Evolutionary conservation across 228 moss, liverwort and hornwort species (phyloP).

Genomic region (Sphagnum fallax): DNA sequence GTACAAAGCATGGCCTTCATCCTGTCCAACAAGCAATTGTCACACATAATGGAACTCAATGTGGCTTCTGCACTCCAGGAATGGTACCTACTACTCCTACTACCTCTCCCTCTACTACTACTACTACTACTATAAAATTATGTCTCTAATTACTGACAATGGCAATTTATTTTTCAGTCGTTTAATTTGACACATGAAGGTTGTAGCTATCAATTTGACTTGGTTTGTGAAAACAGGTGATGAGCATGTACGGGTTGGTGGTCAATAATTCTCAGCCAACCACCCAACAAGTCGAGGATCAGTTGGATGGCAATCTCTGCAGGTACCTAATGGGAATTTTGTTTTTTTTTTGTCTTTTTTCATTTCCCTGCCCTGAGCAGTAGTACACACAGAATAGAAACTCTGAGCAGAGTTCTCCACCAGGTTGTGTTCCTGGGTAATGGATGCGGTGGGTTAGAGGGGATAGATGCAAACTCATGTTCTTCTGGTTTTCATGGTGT

Average conservation of each 20-base stretch:
- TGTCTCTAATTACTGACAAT: too few relatives aligned
- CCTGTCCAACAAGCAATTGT: slow-evolving; percentile 59
- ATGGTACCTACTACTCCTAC: slow-evolving; percentile 18
- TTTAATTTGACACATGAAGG: too few relatives aligned
- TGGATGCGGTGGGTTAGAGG: too few relatives aligned
- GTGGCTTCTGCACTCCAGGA: slow-evolving; percentile 89
- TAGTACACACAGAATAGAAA: not conserved
- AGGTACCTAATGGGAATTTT: slow-evolving; percentile 20
- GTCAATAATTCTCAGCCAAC: slow-evolving; percentile 50
- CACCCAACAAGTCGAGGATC: slow-evolving; percentile 79
- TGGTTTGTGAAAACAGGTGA: slow-evolving; percentile 34
- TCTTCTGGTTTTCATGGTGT: too few relatives aligned
- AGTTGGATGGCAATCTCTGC: slow-evolving; percentile 86
- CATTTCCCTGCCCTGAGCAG: not conserved
- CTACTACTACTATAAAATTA: too few relatives aligned
- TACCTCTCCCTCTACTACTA: not conserved
- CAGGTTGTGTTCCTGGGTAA: not conserved
- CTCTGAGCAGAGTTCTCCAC: not conserved
- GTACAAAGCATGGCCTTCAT: slow-evolving; percentile 45
- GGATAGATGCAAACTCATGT: too few relatives aligned
- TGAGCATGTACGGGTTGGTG: slow-evolving; percentile 87
- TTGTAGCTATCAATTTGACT: too few relatives aligned
- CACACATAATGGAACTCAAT: slow-evolving; percentile 59
- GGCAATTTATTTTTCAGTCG: too few relatives aligned
- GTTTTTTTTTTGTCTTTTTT: not conserved